A percentile compares a stretch with the other conserved stretches of the same genome.
phyloP scores from a whole-genome alignment of 306 rosid genomes.

The Clitoria ternatea region DNA sequence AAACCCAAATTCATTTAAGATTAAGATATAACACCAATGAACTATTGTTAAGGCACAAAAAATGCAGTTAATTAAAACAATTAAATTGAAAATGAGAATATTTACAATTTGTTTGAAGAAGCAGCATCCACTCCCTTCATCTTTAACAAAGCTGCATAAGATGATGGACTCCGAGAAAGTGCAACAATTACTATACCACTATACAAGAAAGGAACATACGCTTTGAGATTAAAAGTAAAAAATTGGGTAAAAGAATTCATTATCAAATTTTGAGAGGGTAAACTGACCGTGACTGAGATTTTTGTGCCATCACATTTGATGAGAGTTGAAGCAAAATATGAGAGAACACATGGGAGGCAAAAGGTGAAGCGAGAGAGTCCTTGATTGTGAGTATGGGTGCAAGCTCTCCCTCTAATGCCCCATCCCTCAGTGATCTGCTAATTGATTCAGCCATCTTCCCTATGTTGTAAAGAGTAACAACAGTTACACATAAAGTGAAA shows the following conservation, averaged over 20 bases:
- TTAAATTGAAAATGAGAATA: background rate
- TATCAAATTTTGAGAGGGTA: background rate
- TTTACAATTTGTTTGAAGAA: conserved; percentile 55
- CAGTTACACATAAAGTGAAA: background rate
- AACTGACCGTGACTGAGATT: conserved; percentile 76
- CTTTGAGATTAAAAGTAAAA: background rate
- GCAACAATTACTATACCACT: conserved; percentile 77
- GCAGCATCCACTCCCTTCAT: conserved; percentile 44
- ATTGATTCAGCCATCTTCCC: conserved; percentile 69
- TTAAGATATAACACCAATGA: background rate
- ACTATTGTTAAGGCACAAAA: background rate
- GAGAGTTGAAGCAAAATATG: conserved; percentile 64
- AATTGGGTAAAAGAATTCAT: background rate
- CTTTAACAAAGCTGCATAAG: conserved; percentile 50
- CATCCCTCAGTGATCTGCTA: conserved; percentile 68
- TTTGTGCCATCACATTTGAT: conserved; percentile 47
- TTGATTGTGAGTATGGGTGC: conserved; percentile 77
- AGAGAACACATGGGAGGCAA: conserved; percentile 53
- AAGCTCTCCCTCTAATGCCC: conserved; percentile 80
- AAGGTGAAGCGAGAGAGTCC: conserved; percentile 64
- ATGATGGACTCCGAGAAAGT: conserved; percentile 65
- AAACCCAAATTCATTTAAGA: background rate
- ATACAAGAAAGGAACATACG: background rate
- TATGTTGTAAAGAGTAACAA: background rate
- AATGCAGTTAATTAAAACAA: background rate